Conservation (phyloP, 139 green algal genomes). For the Chlorella sp. region DNA sequence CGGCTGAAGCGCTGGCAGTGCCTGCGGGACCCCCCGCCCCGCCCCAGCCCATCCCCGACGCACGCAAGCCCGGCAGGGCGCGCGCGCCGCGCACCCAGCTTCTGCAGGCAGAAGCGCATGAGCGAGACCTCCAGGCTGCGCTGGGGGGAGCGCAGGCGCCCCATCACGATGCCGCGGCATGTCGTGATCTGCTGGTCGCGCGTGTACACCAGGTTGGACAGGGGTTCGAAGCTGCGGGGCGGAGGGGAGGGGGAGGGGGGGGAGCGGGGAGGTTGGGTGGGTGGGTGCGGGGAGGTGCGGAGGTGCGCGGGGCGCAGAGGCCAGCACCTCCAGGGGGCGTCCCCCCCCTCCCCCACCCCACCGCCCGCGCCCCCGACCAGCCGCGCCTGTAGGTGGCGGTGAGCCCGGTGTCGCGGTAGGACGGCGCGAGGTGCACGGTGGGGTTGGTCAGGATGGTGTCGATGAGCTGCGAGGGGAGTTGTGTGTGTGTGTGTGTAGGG, state of each 20-base stretch:
- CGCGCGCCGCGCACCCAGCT: conserved; percentile 68
- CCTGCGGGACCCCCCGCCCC: background rate
- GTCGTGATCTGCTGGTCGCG: conserved; percentile 95
- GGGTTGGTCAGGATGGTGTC: conserved; percentile 92
- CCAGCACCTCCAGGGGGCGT: too few relatives aligned
- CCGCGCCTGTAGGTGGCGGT: too few relatives aligned
- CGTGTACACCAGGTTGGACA: conserved; percentile 96
- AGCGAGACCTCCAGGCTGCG: conserved; percentile 85
- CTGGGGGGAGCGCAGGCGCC: conserved; percentile 76
- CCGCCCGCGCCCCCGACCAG: too few relatives aligned
- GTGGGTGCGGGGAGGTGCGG: conserved; percentile 7
- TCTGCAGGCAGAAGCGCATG: conserved; percentile 89
- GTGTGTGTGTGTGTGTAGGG: too few relatives aligned
- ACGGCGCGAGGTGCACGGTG: conserved; percentile 73
- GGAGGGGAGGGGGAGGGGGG: background rate
- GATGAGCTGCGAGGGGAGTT: conserved; percentile 95
- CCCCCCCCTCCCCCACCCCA: too few relatives aligned
- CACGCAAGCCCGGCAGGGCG: background rate
- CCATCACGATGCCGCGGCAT: conserved; percentile 89
- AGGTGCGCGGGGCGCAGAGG: too few relatives aligned
- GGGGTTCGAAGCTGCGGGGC: conserved; percentile 76
- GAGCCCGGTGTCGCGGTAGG: conserved; percentile 48
- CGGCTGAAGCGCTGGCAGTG: too few relatives aligned
- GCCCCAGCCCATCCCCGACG: background rate
- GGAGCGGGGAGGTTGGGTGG: background rate